Evolutionary conservation across 805 yeast species (phyloP).

Genomic region (Lipomyces mesembrius): DNA sequence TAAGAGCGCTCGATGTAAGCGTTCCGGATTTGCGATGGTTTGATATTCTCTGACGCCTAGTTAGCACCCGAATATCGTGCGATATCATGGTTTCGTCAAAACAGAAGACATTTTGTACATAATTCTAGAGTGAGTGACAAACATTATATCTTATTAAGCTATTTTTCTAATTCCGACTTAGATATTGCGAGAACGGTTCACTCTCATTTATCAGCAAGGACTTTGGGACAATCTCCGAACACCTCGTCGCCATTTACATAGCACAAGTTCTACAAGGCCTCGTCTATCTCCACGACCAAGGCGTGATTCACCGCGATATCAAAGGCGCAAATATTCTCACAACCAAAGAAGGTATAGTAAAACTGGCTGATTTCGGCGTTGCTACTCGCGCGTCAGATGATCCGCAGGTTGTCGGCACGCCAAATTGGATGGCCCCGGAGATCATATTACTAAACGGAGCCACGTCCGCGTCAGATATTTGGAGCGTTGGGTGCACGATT

Average conservation of each 20-base stretch:
- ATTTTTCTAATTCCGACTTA: slow-evolving; percentile 8
- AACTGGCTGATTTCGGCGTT: slow-evolving; percentile 79
- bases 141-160: slow-evolving; percentile 26
- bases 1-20: slow-evolving; percentile 57
- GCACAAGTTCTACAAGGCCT: slow-evolving; percentile 63
- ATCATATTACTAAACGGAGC: slow-evolving; percentile 83
- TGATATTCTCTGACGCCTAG: background rate
- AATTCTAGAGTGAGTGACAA: slow-evolving; percentile 57
- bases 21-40: background rate
- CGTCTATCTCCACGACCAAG: slow-evolving; percentile 68
- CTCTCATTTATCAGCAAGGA: slow-evolving; percentile 58
- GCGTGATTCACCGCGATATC: slow-evolving; percentile 76
- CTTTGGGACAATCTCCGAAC: slow-evolving; percentile 61
- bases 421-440: slow-evolving; percentile 99
- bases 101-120: slow-evolving; percentile 59
- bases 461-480: slow-evolving; percentile 78
- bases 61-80: slow-evolving; percentile 65
- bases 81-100: slow-evolving; percentile 69
- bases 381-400: slow-evolving; percentile 53
- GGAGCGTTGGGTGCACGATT: slow-evolving; percentile 90
- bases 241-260: slow-evolving; percentile 55
- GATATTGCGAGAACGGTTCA: slow-evolving; percentile 65
- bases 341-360: slow-evolving; percentile 65
- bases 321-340: slow-evolving; percentile 75
- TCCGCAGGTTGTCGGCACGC: slow-evolving; percentile 68